Evolutionary conservation across 1,284 basidiomycete genomes (phyloP).

Genomic region (Marasmius fiardii): DNA sequence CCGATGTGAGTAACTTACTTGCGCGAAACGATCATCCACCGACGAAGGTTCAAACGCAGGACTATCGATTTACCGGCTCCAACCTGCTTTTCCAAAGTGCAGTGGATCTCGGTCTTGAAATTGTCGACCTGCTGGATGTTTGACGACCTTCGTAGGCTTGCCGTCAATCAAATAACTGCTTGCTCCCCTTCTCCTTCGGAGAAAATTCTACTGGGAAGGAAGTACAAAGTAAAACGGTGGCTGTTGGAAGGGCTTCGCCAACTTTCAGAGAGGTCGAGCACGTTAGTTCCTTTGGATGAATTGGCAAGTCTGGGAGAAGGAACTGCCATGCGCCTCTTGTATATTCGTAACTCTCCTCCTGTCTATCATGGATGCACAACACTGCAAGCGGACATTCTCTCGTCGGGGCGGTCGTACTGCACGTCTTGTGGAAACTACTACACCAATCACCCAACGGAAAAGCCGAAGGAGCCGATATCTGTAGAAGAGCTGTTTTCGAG

Average conservation of each 20-base stretch:
- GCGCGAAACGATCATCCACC: no score
- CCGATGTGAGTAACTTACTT: background rate
- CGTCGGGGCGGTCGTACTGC: background rate
- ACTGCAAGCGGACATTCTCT: background rate
- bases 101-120: conserved; percentile 3
- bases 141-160: background rate
- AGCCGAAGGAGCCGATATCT: background rate
- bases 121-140: background rate
- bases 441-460: background rate
- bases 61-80: background rate
- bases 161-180: background rate
- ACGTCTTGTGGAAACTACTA: no score
- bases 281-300: background rate
- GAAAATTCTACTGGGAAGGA: background rate
- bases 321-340: background rate
- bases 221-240: background rate
- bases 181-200: background rate
- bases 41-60: background rate
- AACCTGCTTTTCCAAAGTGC: background rate
- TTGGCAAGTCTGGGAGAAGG: background rate
- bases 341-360: background rate
- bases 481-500: background rate
- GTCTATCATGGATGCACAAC: background rate
- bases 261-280: background rate
- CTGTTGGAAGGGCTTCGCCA: background rate